Base-by-base conservation (phyloP, 805 yeast species). In the Tetrapisispora iriomotensis region DNA sequence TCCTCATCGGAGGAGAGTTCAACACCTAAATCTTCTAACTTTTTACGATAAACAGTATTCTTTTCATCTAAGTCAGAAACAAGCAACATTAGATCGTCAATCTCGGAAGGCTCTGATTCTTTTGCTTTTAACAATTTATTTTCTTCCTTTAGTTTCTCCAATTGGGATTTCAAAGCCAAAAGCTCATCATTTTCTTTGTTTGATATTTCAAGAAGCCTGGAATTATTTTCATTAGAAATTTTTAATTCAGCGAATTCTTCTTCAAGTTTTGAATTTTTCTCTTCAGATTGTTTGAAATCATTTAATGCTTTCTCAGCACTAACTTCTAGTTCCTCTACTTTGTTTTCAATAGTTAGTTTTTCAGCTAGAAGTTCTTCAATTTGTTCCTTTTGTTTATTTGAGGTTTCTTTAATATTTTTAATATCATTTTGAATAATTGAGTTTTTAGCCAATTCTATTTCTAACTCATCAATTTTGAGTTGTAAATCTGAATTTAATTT, bases 41-140 rank as follows among this genome's bases (percentile, higher is more conserved):
- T 68, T 6, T 58, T 50, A 51, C 79, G 79, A 55, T 83, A 79
- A 45, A 67, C 67, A 23, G 68, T 64, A 41, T 75, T 75, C 46
- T 72, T 74, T 36, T 80, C 86, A 43, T 86, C 94, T 48, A 85
- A 63, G 34, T 84, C 94, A 15, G 82, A 74, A 57, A 87, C 75
- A 15, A 87, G 63, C 19, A 85, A 60, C 77, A 86, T 72, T 50
- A 86, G 58, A 45, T 84, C 94, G 49, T 86, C 95, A 32, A 50
- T 18, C 44, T 58, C 56, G 23, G 58, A 37, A 37, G 45, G 43
- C 26, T 50, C 53, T 6, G 45, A 45, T 3, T 39, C 36, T 14
- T 45, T 42, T 2, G 17, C 10, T 28, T 43, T 41, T 26, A 46
- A 23, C 6, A 37, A 32, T 29, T 42, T 36, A 28, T 41, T 26